A percentile compares a stretch with the other conserved stretches of the same genome.
Evolutionary conservation across 805 yeast species (phyloP).

Genomic region (Wickerhamiella galacta): DNA sequence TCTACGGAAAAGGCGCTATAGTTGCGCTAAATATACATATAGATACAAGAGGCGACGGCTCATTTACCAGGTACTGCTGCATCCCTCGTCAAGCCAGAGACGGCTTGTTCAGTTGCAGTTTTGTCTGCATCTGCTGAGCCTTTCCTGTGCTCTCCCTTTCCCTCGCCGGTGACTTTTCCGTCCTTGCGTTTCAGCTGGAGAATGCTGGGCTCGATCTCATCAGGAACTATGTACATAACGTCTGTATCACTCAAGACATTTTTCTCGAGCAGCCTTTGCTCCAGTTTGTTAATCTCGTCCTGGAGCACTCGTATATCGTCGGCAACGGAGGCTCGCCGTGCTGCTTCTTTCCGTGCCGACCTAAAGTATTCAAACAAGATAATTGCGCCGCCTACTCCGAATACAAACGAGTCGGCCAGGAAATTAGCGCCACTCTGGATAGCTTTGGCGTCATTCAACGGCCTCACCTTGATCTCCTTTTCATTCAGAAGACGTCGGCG

Average conservation of each 20-base stretch:
- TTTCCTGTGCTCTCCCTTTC: slow-evolving; percentile 4
- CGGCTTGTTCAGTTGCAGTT: background rate
- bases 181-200: slow-evolving; percentile 18
- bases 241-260: slow-evolving; percentile 31
- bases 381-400: slow-evolving; percentile 62
- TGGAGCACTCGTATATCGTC: slow-evolving; percentile 59
- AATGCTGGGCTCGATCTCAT: slow-evolving; percentile 30
- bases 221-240: slow-evolving; percentile 25
- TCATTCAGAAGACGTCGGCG: slow-evolving; percentile 46
- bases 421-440: slow-evolving; percentile 69
- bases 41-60: too few relatives aligned
- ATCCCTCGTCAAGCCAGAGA: background rate
- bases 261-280: slow-evolving; percentile 23
- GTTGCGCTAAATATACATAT: too few relatives aligned
- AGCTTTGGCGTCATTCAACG: slow-evolving; percentile 68
- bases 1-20: too few relatives aligned
- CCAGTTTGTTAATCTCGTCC: slow-evolving; percentile 45
- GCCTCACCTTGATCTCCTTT: slow-evolving; percentile 40
- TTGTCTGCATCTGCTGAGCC: background rate
- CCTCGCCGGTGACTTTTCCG: slow-evolving; percentile 3
- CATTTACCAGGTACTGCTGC: too few relatives aligned
- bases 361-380: slow-evolving; percentile 57
- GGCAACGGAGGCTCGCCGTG: slow-evolving; percentile 46
- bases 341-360: slow-evolving; percentile 44
- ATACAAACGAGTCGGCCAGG: slow-evolving; percentile 60